A percentile compares a stretch with the other conserved stretches of the same genome.
Conservation (phyloP, 768 basidiomycete genomes). For the Boletus bicolor region DNA sequence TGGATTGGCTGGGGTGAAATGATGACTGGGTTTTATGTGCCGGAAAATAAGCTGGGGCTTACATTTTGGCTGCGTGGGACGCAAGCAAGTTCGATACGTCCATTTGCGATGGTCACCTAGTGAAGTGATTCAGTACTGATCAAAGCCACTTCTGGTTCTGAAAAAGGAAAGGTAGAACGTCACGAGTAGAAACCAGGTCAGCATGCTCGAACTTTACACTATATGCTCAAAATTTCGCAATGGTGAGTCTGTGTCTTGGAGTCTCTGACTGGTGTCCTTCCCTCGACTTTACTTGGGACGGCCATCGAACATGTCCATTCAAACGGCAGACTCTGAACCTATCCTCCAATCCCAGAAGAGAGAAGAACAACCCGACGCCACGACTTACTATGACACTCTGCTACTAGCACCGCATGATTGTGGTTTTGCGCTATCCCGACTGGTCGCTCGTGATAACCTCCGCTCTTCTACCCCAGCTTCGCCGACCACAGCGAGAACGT, state of each 20-base stretch:
- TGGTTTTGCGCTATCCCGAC: background rate
- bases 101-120: background rate
- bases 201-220: background rate
- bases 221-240: background rate
- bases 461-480: background rate
- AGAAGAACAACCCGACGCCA: background rate
- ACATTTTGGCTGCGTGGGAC: constrained; percentile 71
- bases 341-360: background rate
- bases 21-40: background rate
- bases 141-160: background rate
- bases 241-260: background rate
- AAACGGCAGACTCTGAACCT: background rate
- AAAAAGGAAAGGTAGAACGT: constrained; percentile 1
- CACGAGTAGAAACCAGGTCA: background rate
- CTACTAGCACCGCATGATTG: background rate
- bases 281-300: background rate
- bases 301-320: background rate
- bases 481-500: background rate
- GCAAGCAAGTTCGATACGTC: constrained; percentile 52
- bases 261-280: background rate
- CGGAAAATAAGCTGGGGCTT: constrained; percentile 26
- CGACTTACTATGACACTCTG: too few species aligned
- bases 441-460: background rate
- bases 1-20: constrained; percentile 49
- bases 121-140: too few species aligned